phyloP scores from a whole-genome alignment of 768 basidiomycete species.

The Tulasnella sp. region DNA sequence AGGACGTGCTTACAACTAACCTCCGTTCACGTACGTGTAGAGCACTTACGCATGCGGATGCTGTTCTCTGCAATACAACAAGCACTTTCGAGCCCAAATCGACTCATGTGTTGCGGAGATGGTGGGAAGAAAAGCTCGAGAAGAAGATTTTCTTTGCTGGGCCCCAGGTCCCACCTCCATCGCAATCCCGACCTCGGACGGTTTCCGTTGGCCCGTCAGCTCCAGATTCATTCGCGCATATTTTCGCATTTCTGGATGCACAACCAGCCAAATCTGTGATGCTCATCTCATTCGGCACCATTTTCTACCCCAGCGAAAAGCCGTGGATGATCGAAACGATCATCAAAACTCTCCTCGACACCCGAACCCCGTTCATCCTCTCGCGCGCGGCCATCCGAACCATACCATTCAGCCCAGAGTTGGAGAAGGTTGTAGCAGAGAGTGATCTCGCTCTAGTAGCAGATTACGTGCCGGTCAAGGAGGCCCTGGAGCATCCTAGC shows the following conservation, averaged over 20 bases:
- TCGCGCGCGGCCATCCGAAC: neutral
- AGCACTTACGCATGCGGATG: neutral
- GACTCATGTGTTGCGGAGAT: neutral
- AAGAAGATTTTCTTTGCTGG: neutral
- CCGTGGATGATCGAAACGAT: neutral
- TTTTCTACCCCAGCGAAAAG: neutral
- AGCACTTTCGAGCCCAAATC: neutral
- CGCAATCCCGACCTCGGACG: neutral
- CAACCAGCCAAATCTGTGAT: neutral
- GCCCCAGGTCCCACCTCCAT: neutral
- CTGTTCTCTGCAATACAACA: neutral
- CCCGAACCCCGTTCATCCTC: conserved; percentile 1
- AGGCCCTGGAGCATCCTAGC: conserved; percentile 1
- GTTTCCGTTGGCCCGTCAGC: neutral
- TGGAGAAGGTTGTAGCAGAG: neutral
- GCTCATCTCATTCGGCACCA: conserved; percentile 5
- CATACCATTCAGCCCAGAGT: neutral
- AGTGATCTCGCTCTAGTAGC: neutral
- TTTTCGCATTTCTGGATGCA: neutral
- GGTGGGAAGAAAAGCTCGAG: conserved; percentile 8
- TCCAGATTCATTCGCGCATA: neutral
- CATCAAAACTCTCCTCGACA: neutral
- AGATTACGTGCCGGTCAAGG: neutral
- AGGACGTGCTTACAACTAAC: neutral
- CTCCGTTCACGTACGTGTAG: neutral